Evolutionary conservation across 768 basidiomycete genomes (phyloP), one percentile per base, ranked within the genome.

Genomic region (Asterophora parasitica): DNA sequence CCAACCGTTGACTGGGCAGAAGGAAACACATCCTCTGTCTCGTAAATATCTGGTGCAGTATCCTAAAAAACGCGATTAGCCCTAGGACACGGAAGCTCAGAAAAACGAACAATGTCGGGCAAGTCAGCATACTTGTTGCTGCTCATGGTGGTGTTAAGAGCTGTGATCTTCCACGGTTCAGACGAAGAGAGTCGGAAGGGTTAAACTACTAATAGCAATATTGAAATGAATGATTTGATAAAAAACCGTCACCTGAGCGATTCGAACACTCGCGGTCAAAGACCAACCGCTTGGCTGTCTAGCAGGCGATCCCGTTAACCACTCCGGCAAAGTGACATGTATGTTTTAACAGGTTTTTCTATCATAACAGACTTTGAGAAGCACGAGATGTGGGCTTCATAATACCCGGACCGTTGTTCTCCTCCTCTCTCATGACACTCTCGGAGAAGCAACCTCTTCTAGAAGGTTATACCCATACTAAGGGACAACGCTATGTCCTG

Each of bases 21-120:
- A 11, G 77, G 82, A 58, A 83, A 76, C 12, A 79, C 72, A 55
- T 95, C 92, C 38, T 89, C 86, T 0, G 92, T 95, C 62, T 95
- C 92, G 61, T 95, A 95, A 36, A 95, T 80, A 64, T 95, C 92
- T 33, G 80, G 91, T 1, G 89, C 91, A 10, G 88, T 89, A 67
- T 93, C 92, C 92, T 95, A 58, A 27, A 45, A 8, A 47, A 40
- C 8, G 23, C 17, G 17, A 41, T 17, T 27, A 39, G 42, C 8
- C 46, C 43, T 19, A 42, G 48, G 37, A 40, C 17, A 3, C 44
- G n/a, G 31, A 23, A 45, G 58, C 49, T 49, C 46, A 31, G 31
- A 49, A 38, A 19, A 26, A 75, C 86, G 47, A 57, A 93, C 92
- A 48, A 95, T 94, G 62, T 95, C 92, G n/a, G 92, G 92, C 3